These are phyloP conservation scores for Fusarium sp. DNA, from an alignment of 2,329 filamentous ascomycete genomes.

Conservation along the genomic window DNA sequence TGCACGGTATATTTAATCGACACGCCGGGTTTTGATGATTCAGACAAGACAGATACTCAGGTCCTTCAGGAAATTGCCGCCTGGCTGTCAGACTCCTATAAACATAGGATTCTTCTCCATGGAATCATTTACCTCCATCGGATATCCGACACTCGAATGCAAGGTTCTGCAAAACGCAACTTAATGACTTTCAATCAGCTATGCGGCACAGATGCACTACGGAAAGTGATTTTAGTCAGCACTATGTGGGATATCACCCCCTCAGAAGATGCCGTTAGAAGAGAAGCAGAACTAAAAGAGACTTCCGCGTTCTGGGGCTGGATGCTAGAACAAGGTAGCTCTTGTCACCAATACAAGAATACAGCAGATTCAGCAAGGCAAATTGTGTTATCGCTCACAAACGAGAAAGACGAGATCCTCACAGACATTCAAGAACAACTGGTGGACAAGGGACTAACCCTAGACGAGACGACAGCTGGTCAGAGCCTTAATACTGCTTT, in stretches of 20 bases:
- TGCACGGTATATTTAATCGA: conserved; percentile 50
- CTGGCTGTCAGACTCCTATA: conserved; percentile 48
- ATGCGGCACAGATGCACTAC: conserved; percentile 18
- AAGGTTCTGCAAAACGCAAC: conserved; percentile 26
- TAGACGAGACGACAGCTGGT: conserved; percentile 14
- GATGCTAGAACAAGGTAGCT: conserved; percentile 21
- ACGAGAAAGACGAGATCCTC: neutral
- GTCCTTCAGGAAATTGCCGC: conserved; percentile 52
- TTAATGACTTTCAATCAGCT: conserved; percentile 20
- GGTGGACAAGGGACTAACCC: neutral
- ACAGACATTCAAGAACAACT: conserved; percentile 17
- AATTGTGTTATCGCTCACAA: neutral
- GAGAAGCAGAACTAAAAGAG: conserved; percentile 15
- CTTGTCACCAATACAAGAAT: conserved; percentile 4
- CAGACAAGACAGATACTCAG: conserved; percentile 52
- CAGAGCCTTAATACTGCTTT: conserved; percentile 5
- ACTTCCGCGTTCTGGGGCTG: conserved; percentile 27
- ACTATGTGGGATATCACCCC: conserved; percentile 26
- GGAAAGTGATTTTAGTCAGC: conserved; percentile 4
- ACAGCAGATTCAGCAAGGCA: conserved; percentile 3
- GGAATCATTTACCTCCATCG: conserved; percentile 33
- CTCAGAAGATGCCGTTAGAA: neutral
- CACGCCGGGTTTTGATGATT: conserved; percentile 59
- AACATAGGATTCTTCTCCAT: conserved; percentile 13
- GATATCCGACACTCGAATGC: conserved; percentile 26